Percentiles rank a stretch among this genome's conserved stretches.
phyloP scores from a whole-genome alignment of 345 rosid species.

The Diplotaxis tenuifolia region DNA sequence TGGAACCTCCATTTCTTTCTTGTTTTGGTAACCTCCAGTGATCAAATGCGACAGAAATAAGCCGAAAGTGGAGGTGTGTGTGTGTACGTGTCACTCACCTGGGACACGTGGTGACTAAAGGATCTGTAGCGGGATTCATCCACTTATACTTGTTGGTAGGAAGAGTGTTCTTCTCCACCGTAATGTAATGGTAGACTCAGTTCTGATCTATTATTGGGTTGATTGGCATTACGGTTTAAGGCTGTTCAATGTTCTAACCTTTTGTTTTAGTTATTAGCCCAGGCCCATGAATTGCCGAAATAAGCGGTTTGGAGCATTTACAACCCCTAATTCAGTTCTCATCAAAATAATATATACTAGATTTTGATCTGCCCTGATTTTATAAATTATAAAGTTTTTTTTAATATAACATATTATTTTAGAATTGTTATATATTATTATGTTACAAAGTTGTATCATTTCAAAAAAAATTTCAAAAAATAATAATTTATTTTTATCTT shows the following conservation, averaged over 20 bases:
- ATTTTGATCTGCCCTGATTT: too few species aligned
- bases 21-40: not conserved
- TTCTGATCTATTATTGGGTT: not conserved
- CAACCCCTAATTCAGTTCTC: too few species aligned
- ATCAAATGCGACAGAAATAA: slow-evolving; percentile 10
- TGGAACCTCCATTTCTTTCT: slow-evolving; percentile 51
- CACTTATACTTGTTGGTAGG: not conserved
- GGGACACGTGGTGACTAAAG: slow-evolving; percentile 7
- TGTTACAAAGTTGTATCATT: too few species aligned
- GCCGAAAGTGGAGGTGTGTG: slow-evolving; percentile 12
- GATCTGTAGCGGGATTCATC: not conserved
- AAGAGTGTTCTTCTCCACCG: not conserved
- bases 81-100: slow-evolving; percentile 23
- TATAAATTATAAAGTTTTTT: too few species aligned
- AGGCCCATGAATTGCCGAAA: too few species aligned
- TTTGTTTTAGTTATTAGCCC: too few species aligned
- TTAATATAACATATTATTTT: too few species aligned
- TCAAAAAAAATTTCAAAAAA: too few species aligned
- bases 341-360: too few species aligned
- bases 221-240: not conserved
- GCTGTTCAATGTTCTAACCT: not conserved
- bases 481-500: too few species aligned
- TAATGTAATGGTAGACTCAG: not conserved
- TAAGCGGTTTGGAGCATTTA: too few species aligned
- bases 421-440: too few species aligned